Percentiles rank a stretch among this genome's conserved stretches.
phyloP scores from a whole-genome alignment of 768 basidiomycete species.

The Pulveroboletus sp. region DNA sequence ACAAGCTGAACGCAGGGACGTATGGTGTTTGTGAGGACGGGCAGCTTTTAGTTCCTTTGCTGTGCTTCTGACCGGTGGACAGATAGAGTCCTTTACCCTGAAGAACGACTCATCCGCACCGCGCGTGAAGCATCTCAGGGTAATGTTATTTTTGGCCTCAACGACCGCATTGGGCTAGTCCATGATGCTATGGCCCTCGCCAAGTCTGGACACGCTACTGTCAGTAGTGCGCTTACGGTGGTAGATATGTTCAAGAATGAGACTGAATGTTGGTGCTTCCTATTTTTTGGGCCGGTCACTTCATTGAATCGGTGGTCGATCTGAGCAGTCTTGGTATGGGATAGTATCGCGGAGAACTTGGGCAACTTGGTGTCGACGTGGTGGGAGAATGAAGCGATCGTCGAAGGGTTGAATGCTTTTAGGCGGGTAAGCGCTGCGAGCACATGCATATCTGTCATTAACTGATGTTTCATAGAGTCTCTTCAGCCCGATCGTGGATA shows the following conservation, averaged over 20 bases:
- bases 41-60: neutral
- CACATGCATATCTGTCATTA: neutral
- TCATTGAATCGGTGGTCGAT: constrained; percentile 2
- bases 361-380: constrained; percentile 56
- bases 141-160: constrained; percentile 64
- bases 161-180: constrained; percentile 87
- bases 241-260: constrained; percentile 68
- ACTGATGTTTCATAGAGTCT: constrained; percentile 39
- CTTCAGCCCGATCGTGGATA: constrained; percentile 72
- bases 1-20: constrained; percentile 89
- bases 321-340: constrained; percentile 73
- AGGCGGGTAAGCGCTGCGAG: constrained; percentile 44
- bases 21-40: constrained; percentile 75
- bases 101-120: constrained; percentile 73
- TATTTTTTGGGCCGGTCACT: neutral
- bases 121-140: constrained; percentile 73
- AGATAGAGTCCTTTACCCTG: constrained; percentile 86
- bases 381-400: constrained; percentile 72
- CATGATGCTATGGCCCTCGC: constrained; percentile 79
- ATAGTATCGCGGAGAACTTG: constrained; percentile 59
- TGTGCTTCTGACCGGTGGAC: neutral
- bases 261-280: constrained; percentile 58
- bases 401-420: constrained; percentile 55
- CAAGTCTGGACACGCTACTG: constrained; percentile 71
- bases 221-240: constrained; percentile 74